Evolutionary conservation across 495 filamentous ascomycete species (phyloP), one percentile per base, ranked within the genome.

Genomic region (Lasiosphaeria ovina): DNA sequence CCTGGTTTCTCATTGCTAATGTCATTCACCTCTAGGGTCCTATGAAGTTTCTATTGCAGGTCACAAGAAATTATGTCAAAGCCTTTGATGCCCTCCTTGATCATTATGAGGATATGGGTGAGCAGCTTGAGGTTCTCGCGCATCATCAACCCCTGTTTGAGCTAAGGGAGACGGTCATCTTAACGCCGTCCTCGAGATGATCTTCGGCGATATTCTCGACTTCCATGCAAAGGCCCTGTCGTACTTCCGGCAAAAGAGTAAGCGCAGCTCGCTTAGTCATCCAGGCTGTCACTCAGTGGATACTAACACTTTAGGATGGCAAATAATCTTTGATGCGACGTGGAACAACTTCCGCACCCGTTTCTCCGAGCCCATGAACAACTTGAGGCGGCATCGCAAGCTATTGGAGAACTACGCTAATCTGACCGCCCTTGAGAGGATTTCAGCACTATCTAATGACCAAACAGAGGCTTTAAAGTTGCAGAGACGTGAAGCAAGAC

Each of bases 211-310:
- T 11, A 51, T 58, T 51, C 34, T 58, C 32, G 56, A 58, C 32
- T 58, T 58, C 17, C 56, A 58, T 51, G 56, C 31, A 16, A 58
- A 58, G 17, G 44, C 56, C 8, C 44, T 58, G 31, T 58, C 56
- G 7, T 58, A 58, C 34, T 58, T 58, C 33, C 4, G 3, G 7
- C 56, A 58, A 31, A 58, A 51, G 42, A 36, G 56, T 36, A 31
- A 24, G 55, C 34, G 51, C 7, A 34, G 4, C 51, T 34, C 16
- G 16, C 16, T 42, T 49, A 6, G 12, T 47, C 7, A 2, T 49
- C 32, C 6, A 6, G 12, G 55, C 4, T 32, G 12, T 47, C 11
- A 6, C 24, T n/a, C 1, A 12, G 9, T 47, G 16, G 14, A n/a
- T 12, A 49, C 12, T 48, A 14, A 47, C 38, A 34, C 8, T 24